Conservation (phyloP, 2,329 filamentous ascomycete genomes). For the Teratosphaeria epicoccoides region DNA sequence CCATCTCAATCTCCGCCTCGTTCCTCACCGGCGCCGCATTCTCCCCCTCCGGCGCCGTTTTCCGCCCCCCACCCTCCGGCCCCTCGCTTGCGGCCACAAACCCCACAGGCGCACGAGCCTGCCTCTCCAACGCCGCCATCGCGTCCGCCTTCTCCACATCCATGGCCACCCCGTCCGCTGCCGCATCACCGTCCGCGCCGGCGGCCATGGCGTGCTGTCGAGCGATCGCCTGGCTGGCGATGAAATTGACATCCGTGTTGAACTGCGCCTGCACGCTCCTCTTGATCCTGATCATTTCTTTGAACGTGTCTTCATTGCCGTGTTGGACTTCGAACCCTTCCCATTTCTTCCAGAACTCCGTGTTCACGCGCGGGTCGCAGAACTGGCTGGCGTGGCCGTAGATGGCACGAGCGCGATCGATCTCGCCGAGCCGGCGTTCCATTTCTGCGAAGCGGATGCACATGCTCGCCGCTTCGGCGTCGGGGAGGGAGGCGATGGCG, state of each 20-base stretch:
- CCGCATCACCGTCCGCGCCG: slow-evolving; percentile 32
- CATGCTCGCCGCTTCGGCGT: slow-evolving; percentile 91
- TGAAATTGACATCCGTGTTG: slow-evolving; percentile 98
- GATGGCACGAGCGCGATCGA: slow-evolving; percentile 88
- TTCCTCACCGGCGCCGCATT: slow-evolving; percentile 8
- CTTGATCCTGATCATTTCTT: slow-evolving; percentile 98
- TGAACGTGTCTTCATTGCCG: slow-evolving; percentile 98
- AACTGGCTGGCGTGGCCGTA: slow-evolving; percentile 96
- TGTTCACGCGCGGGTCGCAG: slow-evolving; percentile 81
- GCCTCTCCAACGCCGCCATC: slow-evolving; percentile 79
- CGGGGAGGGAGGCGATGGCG: slow-evolving; percentile 85
- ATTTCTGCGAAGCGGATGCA: slow-evolving; percentile 98
- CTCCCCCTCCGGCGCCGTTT: slow-evolving; percentile 4
- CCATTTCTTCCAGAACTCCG: slow-evolving; percentile 89
- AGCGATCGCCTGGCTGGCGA: slow-evolving; percentile 87
- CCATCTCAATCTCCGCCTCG: slow-evolving; percentile 26
- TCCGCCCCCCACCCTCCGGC: slow-evolving; percentile 24
- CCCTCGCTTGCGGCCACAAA: slow-evolving; percentile 76
- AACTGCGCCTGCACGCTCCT: slow-evolving; percentile 94
- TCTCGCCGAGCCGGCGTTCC: slow-evolving; percentile 83
- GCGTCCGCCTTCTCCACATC: slow-evolving; percentile 56
- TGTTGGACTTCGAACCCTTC: slow-evolving; percentile 95
- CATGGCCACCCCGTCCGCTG: slow-evolving; percentile 30
- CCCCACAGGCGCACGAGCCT: slow-evolving; percentile 76
- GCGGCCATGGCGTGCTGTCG: slow-evolving; percentile 51